phyloP scores from a whole-genome alignment of 1,139 yeast species.

The Magnusiomyces ingens region DNA sequence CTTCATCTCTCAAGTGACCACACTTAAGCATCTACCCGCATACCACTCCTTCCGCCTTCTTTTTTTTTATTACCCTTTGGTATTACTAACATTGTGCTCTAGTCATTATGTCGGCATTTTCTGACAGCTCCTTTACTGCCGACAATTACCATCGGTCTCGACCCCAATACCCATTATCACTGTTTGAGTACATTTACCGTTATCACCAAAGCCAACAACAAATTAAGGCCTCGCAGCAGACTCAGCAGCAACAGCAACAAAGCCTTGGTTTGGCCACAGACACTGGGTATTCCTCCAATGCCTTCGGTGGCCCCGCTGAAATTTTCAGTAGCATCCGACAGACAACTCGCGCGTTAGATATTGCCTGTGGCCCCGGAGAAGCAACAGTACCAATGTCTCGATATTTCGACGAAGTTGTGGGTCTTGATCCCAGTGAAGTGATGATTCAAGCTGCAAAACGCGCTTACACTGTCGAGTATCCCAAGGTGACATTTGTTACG shows the following conservation, averaged over 20 bases:
- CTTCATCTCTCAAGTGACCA: too few relatives aligned
- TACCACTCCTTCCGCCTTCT: too few relatives aligned
- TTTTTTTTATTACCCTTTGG: too few relatives aligned
- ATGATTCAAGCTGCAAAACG: conserved; percentile 52
- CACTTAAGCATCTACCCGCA: too few relatives aligned
- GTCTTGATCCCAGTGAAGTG: conserved; percentile 57
- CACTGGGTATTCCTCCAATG: conserved; percentile 17
- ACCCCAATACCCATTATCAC: conserved; percentile 56
- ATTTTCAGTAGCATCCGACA: conserved; percentile 6
- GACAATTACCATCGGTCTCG: conserved; percentile 53
- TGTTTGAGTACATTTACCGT: conserved; percentile 41
- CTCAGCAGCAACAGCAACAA: background rate
- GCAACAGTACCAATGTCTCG: conserved; percentile 52
- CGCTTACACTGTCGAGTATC: conserved; percentile 14
- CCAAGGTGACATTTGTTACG: conserved; percentile 28
- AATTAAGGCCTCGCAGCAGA: background rate
- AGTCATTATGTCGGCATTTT: conserved; percentile 50
- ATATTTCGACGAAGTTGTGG: conserved; percentile 44
- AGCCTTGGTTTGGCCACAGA: background rate
- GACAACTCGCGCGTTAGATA: conserved; percentile 45
- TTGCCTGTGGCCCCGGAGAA: conserved; percentile 85
- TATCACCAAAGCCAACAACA: conserved; percentile 31
- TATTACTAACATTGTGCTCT: too few relatives aligned
- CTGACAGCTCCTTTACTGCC: conserved; percentile 53
- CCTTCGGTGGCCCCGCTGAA: too few relatives aligned